These are phyloP conservation scores for Pterocarpus macrocarpus DNA, from an alignment of 306 rosid species.

Conservation along the genomic window DNA sequence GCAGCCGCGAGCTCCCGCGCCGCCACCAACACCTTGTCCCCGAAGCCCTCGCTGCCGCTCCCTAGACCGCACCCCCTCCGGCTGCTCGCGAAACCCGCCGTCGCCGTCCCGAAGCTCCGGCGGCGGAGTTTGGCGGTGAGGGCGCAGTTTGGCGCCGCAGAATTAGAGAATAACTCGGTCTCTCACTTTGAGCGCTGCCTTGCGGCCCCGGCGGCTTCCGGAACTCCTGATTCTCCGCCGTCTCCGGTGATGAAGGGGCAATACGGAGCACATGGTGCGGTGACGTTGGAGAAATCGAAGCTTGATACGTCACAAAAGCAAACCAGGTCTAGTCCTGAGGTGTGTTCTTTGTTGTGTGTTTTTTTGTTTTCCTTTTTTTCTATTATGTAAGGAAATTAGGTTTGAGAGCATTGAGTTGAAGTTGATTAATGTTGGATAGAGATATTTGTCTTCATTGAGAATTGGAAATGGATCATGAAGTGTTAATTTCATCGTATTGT, in stretches of 20 bases:
- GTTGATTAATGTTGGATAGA: background rate
- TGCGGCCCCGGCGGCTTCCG: conserved; percentile 48
- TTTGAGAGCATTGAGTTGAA: background rate
- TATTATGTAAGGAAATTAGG: background rate
- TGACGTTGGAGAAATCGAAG: conserved; percentile 89
- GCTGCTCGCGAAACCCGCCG: background rate
- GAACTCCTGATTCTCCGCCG: conserved; percentile 17
- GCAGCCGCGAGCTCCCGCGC: conserved; percentile 72
- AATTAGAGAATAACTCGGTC: conserved; percentile 50
- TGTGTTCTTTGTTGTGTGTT: conserved; percentile 27
- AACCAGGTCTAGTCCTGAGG: conserved; percentile 79
- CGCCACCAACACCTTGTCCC: conserved; percentile 37
- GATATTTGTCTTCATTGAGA: background rate
- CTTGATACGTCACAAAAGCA: conserved; percentile 81
- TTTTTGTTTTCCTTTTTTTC: background rate
- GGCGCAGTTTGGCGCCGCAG: conserved; percentile 50
- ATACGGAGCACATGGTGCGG: conserved; percentile 76
- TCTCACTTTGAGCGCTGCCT: conserved; percentile 70
- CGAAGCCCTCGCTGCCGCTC: conserved; percentile 47
- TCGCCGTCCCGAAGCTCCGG: conserved; percentile 25
- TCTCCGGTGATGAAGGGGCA: conserved; percentile 75
- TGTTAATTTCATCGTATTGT: background rate
- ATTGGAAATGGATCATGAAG: background rate
- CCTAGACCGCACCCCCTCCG: conserved; percentile 39
- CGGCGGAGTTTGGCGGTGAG: conserved; percentile 43